These are phyloP conservation scores for Schoenoplectus triqueter DNA, from an alignment of 202 grass and related monocot genomes.

Conservation along the genomic window DNA sequence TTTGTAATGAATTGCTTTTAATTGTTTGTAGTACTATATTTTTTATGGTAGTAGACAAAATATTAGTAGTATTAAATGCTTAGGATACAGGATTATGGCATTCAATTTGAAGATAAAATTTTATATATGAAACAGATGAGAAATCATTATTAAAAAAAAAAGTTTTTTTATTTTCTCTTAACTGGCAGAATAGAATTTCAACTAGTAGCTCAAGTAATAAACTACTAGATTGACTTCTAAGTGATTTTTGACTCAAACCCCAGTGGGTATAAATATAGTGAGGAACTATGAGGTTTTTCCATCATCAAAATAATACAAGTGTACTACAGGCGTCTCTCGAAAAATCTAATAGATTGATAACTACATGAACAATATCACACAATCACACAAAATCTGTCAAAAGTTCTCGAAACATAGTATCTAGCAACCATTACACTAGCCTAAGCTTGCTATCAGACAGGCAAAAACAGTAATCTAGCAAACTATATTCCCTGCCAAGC, in stretches of 20 bases:
- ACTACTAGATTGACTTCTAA: too few species aligned
- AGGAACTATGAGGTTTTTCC: neutral
- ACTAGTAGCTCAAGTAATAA: too few species aligned
- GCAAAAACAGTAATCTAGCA: constrained; percentile 28
- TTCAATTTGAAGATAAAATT: too few species aligned
- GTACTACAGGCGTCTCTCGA: neutral
- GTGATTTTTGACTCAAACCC: neutral
- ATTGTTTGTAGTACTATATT: too few species aligned
- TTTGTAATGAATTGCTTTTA: too few species aligned
- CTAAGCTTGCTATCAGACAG: neutral
- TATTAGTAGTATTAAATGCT: too few species aligned
- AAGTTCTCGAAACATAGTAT: constrained; percentile 29
- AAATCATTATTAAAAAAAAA: too few species aligned
- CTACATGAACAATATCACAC: constrained; percentile 31
- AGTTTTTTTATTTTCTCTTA: too few species aligned
- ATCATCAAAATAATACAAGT: constrained; percentile 7
- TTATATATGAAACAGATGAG: too few species aligned
- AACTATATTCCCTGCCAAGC: constrained; percentile 28
- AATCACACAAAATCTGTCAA: constrained; percentile 31
- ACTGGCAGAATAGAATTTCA: too few species aligned
- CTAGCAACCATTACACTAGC: constrained; percentile 23
- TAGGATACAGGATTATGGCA: too few species aligned
- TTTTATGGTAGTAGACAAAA: too few species aligned
- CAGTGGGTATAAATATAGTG: neutral
- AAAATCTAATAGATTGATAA: constrained; percentile 6